Evolutionary conservation across 2,329 filamentous ascomycete species (phyloP), one percentile per base, ranked within the genome.

Genomic region (Coniochaeta prunicola): DNA sequence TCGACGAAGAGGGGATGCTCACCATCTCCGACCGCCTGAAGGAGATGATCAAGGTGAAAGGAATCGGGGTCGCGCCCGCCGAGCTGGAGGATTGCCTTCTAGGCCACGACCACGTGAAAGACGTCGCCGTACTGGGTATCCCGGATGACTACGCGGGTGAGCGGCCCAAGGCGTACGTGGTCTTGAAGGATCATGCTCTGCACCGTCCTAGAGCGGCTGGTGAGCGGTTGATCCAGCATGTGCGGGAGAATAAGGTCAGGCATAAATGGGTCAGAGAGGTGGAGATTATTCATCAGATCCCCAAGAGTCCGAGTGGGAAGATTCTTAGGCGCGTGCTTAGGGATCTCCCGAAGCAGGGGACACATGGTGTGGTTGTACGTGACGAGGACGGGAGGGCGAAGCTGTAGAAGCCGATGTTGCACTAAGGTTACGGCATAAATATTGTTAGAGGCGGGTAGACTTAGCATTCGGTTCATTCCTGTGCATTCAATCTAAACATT

Each of bases 121-220:
- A 88, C 68, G 83, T 76, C 33, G 84, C 83, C 4, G 83, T 88
- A 3, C 79, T 87, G 53, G 84, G 83, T 0, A 74, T 84, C 8
- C 73, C 69, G 3, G 68, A 65, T 53, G 72, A 80, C 7, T 79
- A 80, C 33, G 76, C 78, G 42, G 81, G 83, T 57, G 84, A 87
- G 66, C 69, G 75, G n/a, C 83, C 84, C 21, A 76, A 83, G 38
- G 84, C 84, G 10, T 87, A 86, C 65, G 74, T 86, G n/a, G 78
- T 84, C n/a, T 69, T 73, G 55, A 78, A 77, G 58, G 21, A 9
- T 28, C 58, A 21, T 40, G 19, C 24, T 33, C 61, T 2, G 62
- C 61, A 8, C 63, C 6, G 12, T 19, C 36, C 36, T 15, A 7
- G 36, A 40, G 13, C 13, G 13, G 36, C 36, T 19, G 36, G 36